phyloP scores from a whole-genome alignment of 352 stramenopile species.

The Globisporangium solare region DNA sequence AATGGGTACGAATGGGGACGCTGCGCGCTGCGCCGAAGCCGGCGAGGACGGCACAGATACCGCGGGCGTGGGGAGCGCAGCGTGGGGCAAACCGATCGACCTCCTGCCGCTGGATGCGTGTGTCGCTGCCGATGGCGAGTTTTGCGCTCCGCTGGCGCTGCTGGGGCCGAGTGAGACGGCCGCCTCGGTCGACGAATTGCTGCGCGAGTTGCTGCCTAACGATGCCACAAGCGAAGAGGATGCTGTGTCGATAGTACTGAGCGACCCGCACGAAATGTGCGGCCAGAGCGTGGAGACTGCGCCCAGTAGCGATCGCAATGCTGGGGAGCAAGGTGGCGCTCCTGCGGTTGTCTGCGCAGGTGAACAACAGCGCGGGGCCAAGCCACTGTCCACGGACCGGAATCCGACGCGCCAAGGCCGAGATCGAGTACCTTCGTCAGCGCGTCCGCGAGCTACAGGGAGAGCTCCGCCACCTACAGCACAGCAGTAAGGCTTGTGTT shows the following conservation, averaged over 20 bases:
- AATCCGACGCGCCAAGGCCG: conserved; percentile 6
- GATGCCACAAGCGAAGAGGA: not conserved
- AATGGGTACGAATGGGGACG: not conserved
- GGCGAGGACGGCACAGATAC: not conserved
- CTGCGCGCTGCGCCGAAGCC: not conserved
- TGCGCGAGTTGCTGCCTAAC: conserved; percentile 1
- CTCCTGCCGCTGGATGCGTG: not conserved
- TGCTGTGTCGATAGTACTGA: not conserved
- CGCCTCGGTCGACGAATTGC: not conserved
- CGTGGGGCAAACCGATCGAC: not conserved
- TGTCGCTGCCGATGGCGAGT: not conserved
- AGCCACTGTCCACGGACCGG: not conserved
- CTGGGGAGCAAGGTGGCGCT: not conserved
- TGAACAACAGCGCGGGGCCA: not conserved
- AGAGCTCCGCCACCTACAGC: conserved; percentile 4
- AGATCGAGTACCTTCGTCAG: conserved; percentile 11
- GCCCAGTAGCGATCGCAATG: not conserved
- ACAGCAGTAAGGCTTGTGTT: not conserved
- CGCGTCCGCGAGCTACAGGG: conserved; percentile 3
- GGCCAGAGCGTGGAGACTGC: not conserved
- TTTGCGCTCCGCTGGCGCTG: not conserved
- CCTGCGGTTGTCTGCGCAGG: not conserved
- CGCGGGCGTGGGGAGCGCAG: not conserved
- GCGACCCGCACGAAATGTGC: not conserved
- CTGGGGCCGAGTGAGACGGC: not conserved